Percentiles rank a stretch among this genome's conserved stretches.
Conservation (phyloP, 2,329 filamentous ascomycete genomes). For the Fusarium acutatum region DNA sequence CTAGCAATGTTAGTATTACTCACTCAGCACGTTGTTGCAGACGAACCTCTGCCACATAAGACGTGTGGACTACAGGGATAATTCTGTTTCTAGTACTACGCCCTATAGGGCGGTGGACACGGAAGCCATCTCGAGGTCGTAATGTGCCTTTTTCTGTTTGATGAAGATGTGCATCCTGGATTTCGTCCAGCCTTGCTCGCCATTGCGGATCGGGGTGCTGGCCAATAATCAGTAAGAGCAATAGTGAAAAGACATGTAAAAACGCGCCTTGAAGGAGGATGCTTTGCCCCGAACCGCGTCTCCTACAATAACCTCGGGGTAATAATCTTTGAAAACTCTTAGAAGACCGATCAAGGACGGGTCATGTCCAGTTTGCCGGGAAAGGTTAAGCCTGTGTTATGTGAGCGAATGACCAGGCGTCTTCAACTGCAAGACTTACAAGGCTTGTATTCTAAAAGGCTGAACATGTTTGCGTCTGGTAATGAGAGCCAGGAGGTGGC, state of each 20-base stretch:
- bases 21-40: not conserved
- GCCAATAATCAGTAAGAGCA: slow-evolving; percentile 22
- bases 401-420: not conserved
- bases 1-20: slow-evolving; percentile 46
- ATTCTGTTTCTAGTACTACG: slow-evolving; percentile 49
- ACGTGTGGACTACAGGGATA: slow-evolving; percentile 77
- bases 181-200: slow-evolving; percentile 71
- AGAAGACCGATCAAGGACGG: slow-evolving; percentile 77
- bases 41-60: slow-evolving; percentile 72
- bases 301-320: slow-evolving; percentile 85
- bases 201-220: slow-evolving; percentile 81
- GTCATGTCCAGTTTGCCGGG: slow-evolving; percentile 73
- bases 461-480: slow-evolving; percentile 85
- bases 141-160: slow-evolving; percentile 51
- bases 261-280: slow-evolving; percentile 65
- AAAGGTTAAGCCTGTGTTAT: slow-evolving; percentile 60
- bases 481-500: slow-evolving; percentile 80
- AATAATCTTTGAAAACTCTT: slow-evolving; percentile 89
- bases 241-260: not conserved
- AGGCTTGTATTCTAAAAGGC: slow-evolving; percentile 81
- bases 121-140: slow-evolving; percentile 63
- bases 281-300: slow-evolving; percentile 69
- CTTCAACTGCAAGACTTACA: slow-evolving; percentile 57
- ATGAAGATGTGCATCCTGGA: slow-evolving; percentile 68
- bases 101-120: slow-evolving; percentile 61